phyloP scores from a whole-genome alignment of 2,329 filamentous ascomycete genomes.

The Fusarium newnesense region DNA sequence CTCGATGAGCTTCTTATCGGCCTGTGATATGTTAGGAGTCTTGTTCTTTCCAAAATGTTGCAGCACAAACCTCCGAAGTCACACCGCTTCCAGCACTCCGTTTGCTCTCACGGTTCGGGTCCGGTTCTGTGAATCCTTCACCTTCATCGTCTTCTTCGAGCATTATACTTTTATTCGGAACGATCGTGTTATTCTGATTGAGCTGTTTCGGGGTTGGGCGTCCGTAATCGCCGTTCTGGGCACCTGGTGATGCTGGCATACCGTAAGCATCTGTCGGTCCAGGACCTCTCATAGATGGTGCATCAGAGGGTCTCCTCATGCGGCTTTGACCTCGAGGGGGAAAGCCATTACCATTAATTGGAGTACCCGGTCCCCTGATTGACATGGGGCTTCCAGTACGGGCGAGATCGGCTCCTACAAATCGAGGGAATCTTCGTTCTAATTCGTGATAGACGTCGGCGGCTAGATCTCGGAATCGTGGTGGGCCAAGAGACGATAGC shows the following conservation, averaged over 20 bases:
- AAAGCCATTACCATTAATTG: slow-evolving; percentile 66
- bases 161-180: slow-evolving; percentile 98
- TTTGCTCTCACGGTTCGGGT: slow-evolving; percentile 46
- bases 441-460: slow-evolving; percentile 97
- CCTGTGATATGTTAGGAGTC: slow-evolving; percentile 51
- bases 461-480: slow-evolving; percentile 89
- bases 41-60: not conserved
- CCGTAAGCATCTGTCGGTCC: slow-evolving; percentile 58
- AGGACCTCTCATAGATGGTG: slow-evolving; percentile 67
- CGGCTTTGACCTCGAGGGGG: slow-evolving; percentile 63
- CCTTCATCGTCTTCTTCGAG: slow-evolving; percentile 91
- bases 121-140: slow-evolving; percentile 63
- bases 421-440: slow-evolving; percentile 87
- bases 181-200: slow-evolving; percentile 89
- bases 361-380: slow-evolving; percentile 70
- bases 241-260: slow-evolving; percentile 68
- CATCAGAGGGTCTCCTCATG: slow-evolving; percentile 68
- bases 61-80: slow-evolving; percentile 53
- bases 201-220: slow-evolving; percentile 88
- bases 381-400: slow-evolving; percentile 76
- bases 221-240: slow-evolving; percentile 72
- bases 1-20: slow-evolving; percentile 76
- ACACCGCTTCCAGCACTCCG: slow-evolving; percentile 45
- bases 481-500: slow-evolving; percentile 86
- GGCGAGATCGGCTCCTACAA: slow-evolving; percentile 75